phyloP scores from a whole-genome alignment of 1,284 basidiomycete genomes.

The Irpex sp. region DNA sequence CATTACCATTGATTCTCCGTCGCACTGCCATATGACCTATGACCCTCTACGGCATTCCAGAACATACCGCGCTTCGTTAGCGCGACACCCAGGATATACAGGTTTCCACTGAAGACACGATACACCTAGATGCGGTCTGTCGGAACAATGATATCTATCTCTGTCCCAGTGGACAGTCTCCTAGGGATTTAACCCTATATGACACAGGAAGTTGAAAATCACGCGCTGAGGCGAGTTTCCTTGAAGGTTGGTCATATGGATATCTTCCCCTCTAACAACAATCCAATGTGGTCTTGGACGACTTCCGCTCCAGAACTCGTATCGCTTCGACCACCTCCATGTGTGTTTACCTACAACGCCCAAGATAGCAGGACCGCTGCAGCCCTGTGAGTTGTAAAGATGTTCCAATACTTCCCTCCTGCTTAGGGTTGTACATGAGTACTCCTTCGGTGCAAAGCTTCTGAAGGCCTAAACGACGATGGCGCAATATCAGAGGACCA shows the following conservation, averaged over 20 bases:
- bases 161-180: not conserved
- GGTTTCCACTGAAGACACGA: not conserved
- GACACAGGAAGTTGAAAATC: not conserved
- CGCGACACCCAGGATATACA: not conserved
- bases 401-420: not conserved
- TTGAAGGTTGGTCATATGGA: not conserved
- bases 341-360: not conserved
- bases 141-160: not conserved
- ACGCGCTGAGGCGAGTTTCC: not conserved
- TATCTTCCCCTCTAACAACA: not conserved
- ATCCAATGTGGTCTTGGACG: not conserved
- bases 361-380: not conserved
- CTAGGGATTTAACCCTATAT: not conserved
- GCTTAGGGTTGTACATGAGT: not conserved
- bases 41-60: not conserved
- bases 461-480: not conserved
- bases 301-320: not conserved
- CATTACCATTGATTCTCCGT: not conserved
- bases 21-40: not conserved
- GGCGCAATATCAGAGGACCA: not conserved
- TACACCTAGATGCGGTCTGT: not conserved
- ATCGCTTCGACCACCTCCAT: not conserved
- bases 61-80: not conserved
- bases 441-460: too few species aligned
- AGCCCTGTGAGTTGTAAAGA: not conserved